A percentile compares a stretch with the other conserved stretches of the same genome.
Evolutionary conservation across 257 asterid genomes (phyloP).

Genomic region (Linaria vulgaris): DNA sequence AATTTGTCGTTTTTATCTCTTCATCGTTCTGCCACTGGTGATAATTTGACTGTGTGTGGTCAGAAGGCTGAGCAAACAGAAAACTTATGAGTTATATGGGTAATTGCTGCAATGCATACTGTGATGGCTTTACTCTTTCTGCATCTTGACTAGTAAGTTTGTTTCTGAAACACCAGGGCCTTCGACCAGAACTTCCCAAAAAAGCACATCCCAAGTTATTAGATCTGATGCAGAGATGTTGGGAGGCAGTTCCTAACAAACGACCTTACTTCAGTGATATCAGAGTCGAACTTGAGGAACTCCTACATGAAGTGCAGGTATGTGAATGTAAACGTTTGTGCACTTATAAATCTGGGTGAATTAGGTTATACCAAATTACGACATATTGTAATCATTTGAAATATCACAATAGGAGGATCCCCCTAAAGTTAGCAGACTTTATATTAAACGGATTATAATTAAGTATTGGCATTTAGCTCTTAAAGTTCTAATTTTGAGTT

Average conservation of each 20-base stretch:
- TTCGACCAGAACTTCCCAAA: conserved; percentile 77
- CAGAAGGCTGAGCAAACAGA: too few relatives aligned
- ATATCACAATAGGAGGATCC: too few relatives aligned
- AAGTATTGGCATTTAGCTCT: too few relatives aligned
- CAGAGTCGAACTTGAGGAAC: conserved; percentile 62
- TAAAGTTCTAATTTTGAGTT: too few relatives aligned
- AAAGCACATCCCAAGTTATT: conserved; percentile 60
- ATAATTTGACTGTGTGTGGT: too few relatives aligned
- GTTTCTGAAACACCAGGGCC: conserved; percentile 53
- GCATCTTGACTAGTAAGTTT: not conserved
- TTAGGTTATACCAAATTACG: too few relatives aligned
- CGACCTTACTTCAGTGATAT: conserved; percentile 78
- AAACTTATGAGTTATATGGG: not conserved
- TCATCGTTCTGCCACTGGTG: too few relatives aligned
- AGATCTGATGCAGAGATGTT: conserved; percentile 79
- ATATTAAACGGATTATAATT: too few relatives aligned
- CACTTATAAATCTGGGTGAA: too few relatives aligned
- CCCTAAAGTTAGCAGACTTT: too few relatives aligned
- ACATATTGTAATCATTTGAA: too few relatives aligned
- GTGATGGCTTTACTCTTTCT: not conserved
- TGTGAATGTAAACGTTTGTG: not conserved
- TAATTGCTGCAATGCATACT: not conserved
- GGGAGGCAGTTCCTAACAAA: conserved; percentile 61
- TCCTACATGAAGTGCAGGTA: conserved; percentile 60
- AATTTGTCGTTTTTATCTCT: too few relatives aligned